A percentile compares a stretch with the other conserved stretches of the same genome.
Conservation (phyloP, 305 asterid species). For the Striga hermonthica region DNA sequence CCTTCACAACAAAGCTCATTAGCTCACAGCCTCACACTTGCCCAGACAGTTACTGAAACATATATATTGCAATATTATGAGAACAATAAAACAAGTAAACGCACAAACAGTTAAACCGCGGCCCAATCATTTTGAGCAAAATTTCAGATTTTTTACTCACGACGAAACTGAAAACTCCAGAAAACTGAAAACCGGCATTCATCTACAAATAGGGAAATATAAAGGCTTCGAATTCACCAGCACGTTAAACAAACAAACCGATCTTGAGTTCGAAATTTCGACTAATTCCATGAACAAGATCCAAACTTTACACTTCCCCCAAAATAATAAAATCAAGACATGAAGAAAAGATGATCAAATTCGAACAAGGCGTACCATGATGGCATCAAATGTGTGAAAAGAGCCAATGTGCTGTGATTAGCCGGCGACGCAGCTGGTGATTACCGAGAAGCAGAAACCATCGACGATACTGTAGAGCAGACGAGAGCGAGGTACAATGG, state of each 20-base stretch:
- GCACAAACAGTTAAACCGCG: no score
- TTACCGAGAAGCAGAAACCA: background rate
- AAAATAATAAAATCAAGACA: background rate
- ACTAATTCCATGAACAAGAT: conserved; percentile 29
- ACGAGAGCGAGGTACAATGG: conserved; percentile 26
- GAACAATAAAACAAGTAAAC: no score
- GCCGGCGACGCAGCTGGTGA: conserved; percentile 23
- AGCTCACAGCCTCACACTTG: no score
- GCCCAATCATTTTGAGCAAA: no score
- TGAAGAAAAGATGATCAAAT: background rate
- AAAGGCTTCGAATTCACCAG: no score
- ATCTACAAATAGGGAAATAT: no score
- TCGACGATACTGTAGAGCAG: background rate
- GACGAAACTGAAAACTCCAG: no score
- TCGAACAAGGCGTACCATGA: conserved; percentile 35
- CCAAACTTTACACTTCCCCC: conserved; percentile 26
- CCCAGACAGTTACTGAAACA: no score
- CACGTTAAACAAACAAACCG: background rate
- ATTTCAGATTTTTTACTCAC: no score
- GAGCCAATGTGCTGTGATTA: conserved; percentile 15
- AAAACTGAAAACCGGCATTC: no score
- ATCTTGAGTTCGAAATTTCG: background rate
- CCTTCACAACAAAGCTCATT: no score
- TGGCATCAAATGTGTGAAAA: conserved; percentile 28
- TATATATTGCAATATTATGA: no score